A percentile compares a stretch with the other conserved stretches of the same genome.
Conservation (phyloP, 2,329 filamentous ascomycete species). For the Colletotrichum graminicola region DNA sequence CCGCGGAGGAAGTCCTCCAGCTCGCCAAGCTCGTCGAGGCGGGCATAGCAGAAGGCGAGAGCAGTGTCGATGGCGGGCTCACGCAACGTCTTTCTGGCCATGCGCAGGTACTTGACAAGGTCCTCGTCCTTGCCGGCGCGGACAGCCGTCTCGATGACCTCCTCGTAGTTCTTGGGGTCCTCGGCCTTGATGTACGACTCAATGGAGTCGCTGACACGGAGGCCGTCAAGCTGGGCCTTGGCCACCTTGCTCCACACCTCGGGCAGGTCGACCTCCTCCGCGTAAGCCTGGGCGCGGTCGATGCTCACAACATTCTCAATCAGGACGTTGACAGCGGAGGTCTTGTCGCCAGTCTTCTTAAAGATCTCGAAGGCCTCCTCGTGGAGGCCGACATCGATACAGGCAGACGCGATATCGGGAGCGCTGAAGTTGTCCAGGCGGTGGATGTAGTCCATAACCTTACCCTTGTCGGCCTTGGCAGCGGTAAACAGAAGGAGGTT, state of each 20-base stretch:
- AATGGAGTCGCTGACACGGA: slow-evolving; percentile 91
- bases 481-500: slow-evolving; percentile 97
- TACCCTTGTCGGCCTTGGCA: slow-evolving; percentile 94
- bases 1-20: slow-evolving; percentile 95
- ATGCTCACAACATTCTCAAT: slow-evolving; percentile 98
- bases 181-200: slow-evolving; percentile 97
- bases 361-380: slow-evolving; percentile 99
- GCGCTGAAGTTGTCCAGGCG: slow-evolving; percentile 89
- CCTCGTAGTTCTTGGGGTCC: slow-evolving; percentile 91
- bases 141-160: slow-evolving; percentile 96
- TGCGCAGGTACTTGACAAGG: slow-evolving; percentile 93
- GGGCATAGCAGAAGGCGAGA: slow-evolving; percentile 92
- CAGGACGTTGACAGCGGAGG: slow-evolving; percentile 88
- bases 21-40: slow-evolving; percentile 90
- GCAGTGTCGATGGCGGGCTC: slow-evolving; percentile 95
- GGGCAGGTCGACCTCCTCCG: slow-evolving; percentile 91
- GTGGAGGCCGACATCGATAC: slow-evolving; percentile 92
- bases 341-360: slow-evolving; percentile 95
- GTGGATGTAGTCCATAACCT: slow-evolving; percentile 97
- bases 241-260: slow-evolving; percentile 99
- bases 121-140: slow-evolving; percentile 98
- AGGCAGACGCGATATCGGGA: slow-evolving; percentile 92
- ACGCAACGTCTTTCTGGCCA: slow-evolving; percentile 96
- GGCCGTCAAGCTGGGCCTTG: slow-evolving; percentile 96
- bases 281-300: slow-evolving; percentile 94